Evolutionary conservation across 176 grass and related monocot species (phyloP).

Genomic region (Musa beccarii): DNA sequence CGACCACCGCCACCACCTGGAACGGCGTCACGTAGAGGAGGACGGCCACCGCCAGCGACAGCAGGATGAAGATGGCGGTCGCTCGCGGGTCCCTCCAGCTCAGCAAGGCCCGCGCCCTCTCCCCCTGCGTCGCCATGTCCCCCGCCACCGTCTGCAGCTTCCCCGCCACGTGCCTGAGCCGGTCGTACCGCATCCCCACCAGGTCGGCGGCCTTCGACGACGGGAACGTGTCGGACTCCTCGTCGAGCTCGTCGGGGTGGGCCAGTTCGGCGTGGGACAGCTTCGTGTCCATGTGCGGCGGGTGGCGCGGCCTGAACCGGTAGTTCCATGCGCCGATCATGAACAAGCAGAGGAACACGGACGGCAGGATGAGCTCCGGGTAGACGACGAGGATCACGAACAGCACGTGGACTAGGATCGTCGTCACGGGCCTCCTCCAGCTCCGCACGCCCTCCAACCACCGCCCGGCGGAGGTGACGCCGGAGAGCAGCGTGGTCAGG

Average conservation of each 20-base stretch:
- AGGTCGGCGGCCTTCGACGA: neutral
- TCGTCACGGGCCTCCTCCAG: slow-evolving; percentile 8
- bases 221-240: slow-evolving; percentile 23
- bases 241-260: slow-evolving; percentile 22
- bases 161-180: neutral
- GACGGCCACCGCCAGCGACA: neutral
- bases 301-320: slow-evolving; percentile 15
- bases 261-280: slow-evolving; percentile 9
- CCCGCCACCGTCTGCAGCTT: slow-evolving; percentile 5
- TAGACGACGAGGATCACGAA: slow-evolving; percentile 8
- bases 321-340: slow-evolving; percentile 4
- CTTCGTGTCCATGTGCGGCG: slow-evolving; percentile 25
- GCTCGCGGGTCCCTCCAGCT: slow-evolving; percentile 6
- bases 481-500: slow-evolving; percentile 1
- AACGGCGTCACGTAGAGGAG: slow-evolving; percentile 9
- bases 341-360: slow-evolving; percentile 14
- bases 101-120: neutral
- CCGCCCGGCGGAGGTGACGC: neutral
- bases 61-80: neutral
- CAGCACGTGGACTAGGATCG: slow-evolving; percentile 8
- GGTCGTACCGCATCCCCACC: neutral
- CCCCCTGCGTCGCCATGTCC: slow-evolving; percentile 4
- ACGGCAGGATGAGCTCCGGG: slow-evolving; percentile 15
- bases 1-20: neutral
- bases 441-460: slow-evolving; percentile 6